These are phyloP conservation scores for Dysphania ambrosioides DNA, from an alignment of 148 eudicot genomes.

Conservation along the genomic window DNA sequence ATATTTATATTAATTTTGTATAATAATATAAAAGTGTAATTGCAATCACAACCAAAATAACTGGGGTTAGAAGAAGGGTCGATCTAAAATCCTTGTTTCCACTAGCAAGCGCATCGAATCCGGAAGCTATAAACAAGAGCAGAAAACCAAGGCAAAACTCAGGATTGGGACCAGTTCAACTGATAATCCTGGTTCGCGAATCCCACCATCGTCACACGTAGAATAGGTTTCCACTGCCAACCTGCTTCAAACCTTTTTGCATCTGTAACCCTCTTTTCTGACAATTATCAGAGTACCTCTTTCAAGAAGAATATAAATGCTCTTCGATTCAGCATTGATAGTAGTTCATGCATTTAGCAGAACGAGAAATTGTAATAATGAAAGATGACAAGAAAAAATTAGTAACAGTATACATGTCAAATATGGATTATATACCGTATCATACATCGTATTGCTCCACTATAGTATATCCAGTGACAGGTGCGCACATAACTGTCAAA, in stretches of 20 bases:
- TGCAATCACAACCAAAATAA: too few species aligned
- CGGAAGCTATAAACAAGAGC: too few species aligned
- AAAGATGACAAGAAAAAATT: background rate
- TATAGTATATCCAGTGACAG: background rate
- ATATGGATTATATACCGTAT: background rate
- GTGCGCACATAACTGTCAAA: background rate
- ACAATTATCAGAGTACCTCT: constrained; percentile 4
- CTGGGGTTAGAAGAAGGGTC: too few species aligned
- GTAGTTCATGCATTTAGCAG: background rate
- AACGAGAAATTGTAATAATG: background rate
- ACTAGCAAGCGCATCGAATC: too few species aligned
- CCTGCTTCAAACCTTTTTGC: background rate
- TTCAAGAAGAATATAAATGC: constrained; percentile 18
- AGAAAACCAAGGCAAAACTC: too few species aligned
- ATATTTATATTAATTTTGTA: too few species aligned
- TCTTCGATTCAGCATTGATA: background rate
- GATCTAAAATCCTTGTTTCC: too few species aligned
- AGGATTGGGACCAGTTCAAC: too few species aligned
- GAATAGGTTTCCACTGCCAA: background rate
- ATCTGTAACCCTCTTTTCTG: constrained; percentile 15
- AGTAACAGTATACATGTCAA: background rate
- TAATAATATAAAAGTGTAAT: too few species aligned
- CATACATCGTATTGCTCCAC: background rate
- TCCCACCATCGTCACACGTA: too few species aligned
- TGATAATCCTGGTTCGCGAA: too few species aligned